A percentile compares a stretch with the other conserved stretches of the same genome.
Conservation (phyloP, 768 basidiomycete species). For the Boletus coccyginus region DNA sequence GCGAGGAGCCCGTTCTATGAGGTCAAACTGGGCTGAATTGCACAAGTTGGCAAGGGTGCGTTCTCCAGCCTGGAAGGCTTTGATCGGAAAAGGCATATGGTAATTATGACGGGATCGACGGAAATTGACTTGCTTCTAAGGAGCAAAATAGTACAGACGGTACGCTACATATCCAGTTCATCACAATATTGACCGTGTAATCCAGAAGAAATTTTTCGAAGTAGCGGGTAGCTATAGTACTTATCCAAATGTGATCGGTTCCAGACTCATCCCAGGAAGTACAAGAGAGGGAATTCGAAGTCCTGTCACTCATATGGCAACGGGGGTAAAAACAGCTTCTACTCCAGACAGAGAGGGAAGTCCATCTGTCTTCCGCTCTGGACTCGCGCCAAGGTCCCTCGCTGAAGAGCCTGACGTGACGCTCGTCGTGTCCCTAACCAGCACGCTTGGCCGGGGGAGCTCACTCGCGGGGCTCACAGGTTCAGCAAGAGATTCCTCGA, state of each 20-base stretch:
- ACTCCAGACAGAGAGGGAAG: conserved; percentile 11
- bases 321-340: conserved; percentile 23
- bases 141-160: conserved; percentile 24
- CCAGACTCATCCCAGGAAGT: conserved; percentile 4
- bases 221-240: conserved; percentile 12
- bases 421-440: conserved; percentile 31
- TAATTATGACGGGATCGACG: conserved; percentile 6
- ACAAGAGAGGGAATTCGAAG: conserved; percentile 17
- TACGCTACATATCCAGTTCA: conserved; percentile 23
- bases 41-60: no score
- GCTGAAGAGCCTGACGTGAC: conserved; percentile 25
- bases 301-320: conserved; percentile 28
- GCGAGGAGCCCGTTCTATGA: not conserved
- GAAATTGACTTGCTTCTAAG: conserved; percentile 23
- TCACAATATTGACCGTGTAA: conserved; percentile 6
- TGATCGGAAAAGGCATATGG: not conserved
- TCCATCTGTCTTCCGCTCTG: conserved; percentile 22
- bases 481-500: conserved; percentile 36
- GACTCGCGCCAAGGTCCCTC: conserved; percentile 27
- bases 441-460: conserved; percentile 22
- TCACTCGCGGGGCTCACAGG: conserved; percentile 34
- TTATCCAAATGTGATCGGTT: conserved; percentile 15
- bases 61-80: not conserved
- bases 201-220: conserved; percentile 1
- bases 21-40: no score